phyloP scores from a whole-genome alignment of 2,329 filamentous ascomycete species.

The Penicillium rolfsii region DNA sequence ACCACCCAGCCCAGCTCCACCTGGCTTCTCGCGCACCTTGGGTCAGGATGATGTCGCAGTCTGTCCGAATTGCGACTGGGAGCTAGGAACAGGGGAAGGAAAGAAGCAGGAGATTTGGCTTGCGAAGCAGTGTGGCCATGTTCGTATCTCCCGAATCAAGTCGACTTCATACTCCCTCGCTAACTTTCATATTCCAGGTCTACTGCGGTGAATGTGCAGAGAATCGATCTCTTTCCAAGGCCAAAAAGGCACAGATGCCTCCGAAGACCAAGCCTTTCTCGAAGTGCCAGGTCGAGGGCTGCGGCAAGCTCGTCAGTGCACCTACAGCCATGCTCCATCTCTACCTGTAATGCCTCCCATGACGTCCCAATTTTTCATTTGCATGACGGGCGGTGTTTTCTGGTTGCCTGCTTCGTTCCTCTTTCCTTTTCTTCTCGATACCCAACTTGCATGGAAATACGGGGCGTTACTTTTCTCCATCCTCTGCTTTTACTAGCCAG shows the following conservation, averaged over 20 bases:
- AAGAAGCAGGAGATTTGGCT: conserved; percentile 89
- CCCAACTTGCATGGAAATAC: conserved; percentile 28
- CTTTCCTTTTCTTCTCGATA: conserved; percentile 24
- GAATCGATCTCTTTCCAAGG: conserved; percentile 43
- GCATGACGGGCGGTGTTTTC: conserved; percentile 27
- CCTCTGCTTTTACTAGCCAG: background rate
- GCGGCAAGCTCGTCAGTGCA: conserved; percentile 44
- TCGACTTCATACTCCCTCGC: background rate
- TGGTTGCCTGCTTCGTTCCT: conserved; percentile 10
- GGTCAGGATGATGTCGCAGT: conserved; percentile 72
- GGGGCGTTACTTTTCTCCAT: conserved; percentile 18
- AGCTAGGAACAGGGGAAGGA: conserved; percentile 73
- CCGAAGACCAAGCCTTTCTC: conserved; percentile 46
- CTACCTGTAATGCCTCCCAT: conserved; percentile 44
- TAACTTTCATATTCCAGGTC: conserved; percentile 40
- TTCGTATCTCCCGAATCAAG: conserved; percentile 52
- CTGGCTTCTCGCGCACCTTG: conserved; percentile 81
- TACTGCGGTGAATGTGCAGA: conserved; percentile 54
- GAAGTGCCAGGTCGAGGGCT: conserved; percentile 49
- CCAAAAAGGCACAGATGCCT: conserved; percentile 34
- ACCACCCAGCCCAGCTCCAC: conserved; percentile 64
- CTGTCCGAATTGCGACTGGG: conserved; percentile 84
- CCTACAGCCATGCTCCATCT: conserved; percentile 51
- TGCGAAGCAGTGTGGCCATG: conserved; percentile 87
- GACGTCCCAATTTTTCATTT: conserved; percentile 16